phyloP scores from a whole-genome alignment of 1,139 yeast genomes.

The Suhomyces panamericanus region DNA sequence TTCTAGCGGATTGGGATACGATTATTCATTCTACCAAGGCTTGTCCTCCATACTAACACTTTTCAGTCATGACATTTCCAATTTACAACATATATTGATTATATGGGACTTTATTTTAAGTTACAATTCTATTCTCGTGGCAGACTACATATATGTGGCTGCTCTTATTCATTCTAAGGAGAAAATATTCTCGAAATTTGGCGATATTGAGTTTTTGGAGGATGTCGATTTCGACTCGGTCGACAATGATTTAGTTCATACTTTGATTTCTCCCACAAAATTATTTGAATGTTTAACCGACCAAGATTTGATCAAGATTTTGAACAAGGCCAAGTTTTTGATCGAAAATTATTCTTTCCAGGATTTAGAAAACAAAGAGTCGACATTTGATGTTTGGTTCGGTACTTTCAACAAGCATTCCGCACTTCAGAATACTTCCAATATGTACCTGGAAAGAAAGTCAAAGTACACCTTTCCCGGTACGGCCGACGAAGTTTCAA shows the following conservation, averaged over 20 bases:
- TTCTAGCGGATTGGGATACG: conserved; percentile 35
- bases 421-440: too few relatives aligned
- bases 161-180: conserved; percentile 45
- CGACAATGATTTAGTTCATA: conserved; percentile 49
- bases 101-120: conserved; percentile 67
- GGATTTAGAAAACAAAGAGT: conserved; percentile 23
- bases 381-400: conserved; percentile 41
- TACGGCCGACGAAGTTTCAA: background rate
- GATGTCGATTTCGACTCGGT: conserved; percentile 18
- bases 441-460: background rate
- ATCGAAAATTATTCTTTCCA: conserved; percentile 31
- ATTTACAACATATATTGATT: conserved; percentile 48
- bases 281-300: conserved; percentile 34
- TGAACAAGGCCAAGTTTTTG: conserved; percentile 34
- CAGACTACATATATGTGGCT: conserved; percentile 58
- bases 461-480: background rate
- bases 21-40: conserved; percentile 55
- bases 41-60: conserved; percentile 76
- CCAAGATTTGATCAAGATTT: conserved; percentile 36
- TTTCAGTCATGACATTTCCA: conserved; percentile 70
- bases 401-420: conserved; percentile 26
- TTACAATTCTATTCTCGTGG: conserved; percentile 43
- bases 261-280: conserved; percentile 35
- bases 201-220: background rate
- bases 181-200: conserved; percentile 30